A percentile compares a stretch with the other conserved stretches of the same genome.
These are phyloP conservation scores for Dactylorhiza incarnata DNA, from an alignment of 106 monocot species.

Conservation along the genomic window DNA sequence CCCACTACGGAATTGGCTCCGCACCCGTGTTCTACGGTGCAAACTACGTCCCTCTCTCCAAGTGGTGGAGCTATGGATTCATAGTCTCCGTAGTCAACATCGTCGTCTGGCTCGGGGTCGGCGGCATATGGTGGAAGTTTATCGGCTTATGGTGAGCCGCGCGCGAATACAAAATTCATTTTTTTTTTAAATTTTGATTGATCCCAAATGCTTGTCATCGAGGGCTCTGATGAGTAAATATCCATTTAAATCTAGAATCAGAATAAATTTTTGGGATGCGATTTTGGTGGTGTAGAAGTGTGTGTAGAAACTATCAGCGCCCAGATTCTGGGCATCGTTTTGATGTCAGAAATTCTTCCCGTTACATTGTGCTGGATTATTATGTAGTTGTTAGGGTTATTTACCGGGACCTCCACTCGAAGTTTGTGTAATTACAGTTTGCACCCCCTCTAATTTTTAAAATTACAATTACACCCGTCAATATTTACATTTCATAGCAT, in stretches of 20 bases:
- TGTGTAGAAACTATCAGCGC: neutral
- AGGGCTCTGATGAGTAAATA: neutral
- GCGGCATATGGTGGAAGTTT: conserved; percentile 95
- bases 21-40: conserved; percentile 97
- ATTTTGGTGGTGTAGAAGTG: neutral
- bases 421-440: too few relatives aligned
- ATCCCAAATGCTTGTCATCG: neutral
- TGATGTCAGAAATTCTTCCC: neutral
- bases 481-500: too few relatives aligned
- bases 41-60: conserved; percentile 68
- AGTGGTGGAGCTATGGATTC: conserved; percentile 98
- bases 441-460: too few relatives aligned
- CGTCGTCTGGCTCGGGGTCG: conserved; percentile 87
- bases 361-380: neutral
- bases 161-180: neutral
- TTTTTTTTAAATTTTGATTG: conserved; percentile 5
- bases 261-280: neutral
- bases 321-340: neutral
- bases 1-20: conserved; percentile 97
- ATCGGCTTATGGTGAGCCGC: conserved; percentile 77
- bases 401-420: too few relatives aligned
- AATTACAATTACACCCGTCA: too few relatives aligned
- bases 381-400: neutral
- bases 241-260: neutral
- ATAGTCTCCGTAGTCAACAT: conserved; percentile 90